Conservation (phyloP, 1,284 basidiomycete genomes). For the Filobasidium uniguttulatum region DNA sequence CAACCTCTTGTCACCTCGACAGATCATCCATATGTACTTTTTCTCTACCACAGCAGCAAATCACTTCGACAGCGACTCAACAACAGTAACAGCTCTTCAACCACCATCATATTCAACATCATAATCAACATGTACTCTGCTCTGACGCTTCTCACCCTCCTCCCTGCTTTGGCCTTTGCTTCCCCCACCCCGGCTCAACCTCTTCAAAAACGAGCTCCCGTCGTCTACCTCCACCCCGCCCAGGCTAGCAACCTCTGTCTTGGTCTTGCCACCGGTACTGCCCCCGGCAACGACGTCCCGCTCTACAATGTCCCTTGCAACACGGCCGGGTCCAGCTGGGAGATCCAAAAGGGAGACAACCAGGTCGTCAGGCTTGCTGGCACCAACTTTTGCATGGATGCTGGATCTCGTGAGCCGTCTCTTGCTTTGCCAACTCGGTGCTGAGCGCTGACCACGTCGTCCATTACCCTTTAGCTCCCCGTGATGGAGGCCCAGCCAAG, state of each 20-base stretch:
- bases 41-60: no score
- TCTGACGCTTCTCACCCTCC: not conserved
- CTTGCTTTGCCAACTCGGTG: no score
- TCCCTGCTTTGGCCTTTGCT: not conserved
- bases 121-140: not conserved
- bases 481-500: slow-evolving; percentile 1
- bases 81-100: no score
- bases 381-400: slow-evolving; percentile 15
- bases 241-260: not conserved
- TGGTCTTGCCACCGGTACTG: not conserved
- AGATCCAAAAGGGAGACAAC: not conserved
- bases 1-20: no score
- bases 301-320: not conserved
- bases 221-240: not conserved
- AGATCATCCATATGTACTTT: no score
- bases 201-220: not conserved
- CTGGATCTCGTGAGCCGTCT: slow-evolving; percentile 12
- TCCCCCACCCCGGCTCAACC: not conserved
- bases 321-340: not conserved
- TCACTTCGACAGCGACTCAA: no score
- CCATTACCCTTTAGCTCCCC: not conserved
- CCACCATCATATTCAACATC: no score
- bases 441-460: no score
- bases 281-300: not conserved
- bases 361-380: slow-evolving; percentile 9